Conservation (phyloP, 2,329 filamentous ascomycete species). For the Fusarium sp. region DNA sequence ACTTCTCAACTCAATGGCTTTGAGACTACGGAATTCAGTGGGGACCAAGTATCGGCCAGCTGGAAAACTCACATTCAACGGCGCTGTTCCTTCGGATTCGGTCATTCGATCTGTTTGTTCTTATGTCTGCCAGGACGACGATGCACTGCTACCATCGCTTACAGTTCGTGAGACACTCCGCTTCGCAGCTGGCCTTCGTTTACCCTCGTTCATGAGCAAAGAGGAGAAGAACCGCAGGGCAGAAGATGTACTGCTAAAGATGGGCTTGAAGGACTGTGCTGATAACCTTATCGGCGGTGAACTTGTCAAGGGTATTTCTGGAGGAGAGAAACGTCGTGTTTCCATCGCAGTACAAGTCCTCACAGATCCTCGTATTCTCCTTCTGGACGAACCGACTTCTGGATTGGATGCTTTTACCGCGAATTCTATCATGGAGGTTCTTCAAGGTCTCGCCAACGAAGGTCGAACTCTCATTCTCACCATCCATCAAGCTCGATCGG, state of each 20-base stretch:
- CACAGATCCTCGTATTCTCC: constrained; percentile 75
- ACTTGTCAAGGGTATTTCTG: constrained; percentile 79
- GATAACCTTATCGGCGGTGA: constrained; percentile 78
- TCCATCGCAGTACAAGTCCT: constrained; percentile 82
- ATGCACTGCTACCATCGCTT: constrained; percentile 76
- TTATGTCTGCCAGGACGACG: constrained; percentile 82
- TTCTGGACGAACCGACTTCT: constrained; percentile 80
- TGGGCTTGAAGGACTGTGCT: constrained; percentile 82
- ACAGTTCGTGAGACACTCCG: constrained; percentile 79
- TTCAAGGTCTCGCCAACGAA: constrained; percentile 75
- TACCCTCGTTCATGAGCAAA: constrained; percentile 75
- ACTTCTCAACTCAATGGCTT: constrained; percentile 76
- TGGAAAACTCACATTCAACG: constrained; percentile 76
- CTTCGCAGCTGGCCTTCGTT: constrained; percentile 75
- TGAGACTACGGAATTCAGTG: constrained; percentile 69
- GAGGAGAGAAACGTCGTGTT: constrained; percentile 80
- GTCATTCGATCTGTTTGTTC: constrained; percentile 78
- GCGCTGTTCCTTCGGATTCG: constrained; percentile 70
- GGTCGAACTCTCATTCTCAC: constrained; percentile 80
- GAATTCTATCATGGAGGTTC: constrained; percentile 78
- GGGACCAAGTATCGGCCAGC: constrained; percentile 69
- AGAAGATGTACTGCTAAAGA: constrained; percentile 76
- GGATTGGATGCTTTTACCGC: constrained; percentile 83
- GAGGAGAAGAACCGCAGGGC: constrained; percentile 73
- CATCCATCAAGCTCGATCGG: constrained; percentile 79